These are phyloP conservation scores for Artemisia tridentata DNA, from an alignment of 129 eudicot species.

Conservation along the genomic window DNA sequence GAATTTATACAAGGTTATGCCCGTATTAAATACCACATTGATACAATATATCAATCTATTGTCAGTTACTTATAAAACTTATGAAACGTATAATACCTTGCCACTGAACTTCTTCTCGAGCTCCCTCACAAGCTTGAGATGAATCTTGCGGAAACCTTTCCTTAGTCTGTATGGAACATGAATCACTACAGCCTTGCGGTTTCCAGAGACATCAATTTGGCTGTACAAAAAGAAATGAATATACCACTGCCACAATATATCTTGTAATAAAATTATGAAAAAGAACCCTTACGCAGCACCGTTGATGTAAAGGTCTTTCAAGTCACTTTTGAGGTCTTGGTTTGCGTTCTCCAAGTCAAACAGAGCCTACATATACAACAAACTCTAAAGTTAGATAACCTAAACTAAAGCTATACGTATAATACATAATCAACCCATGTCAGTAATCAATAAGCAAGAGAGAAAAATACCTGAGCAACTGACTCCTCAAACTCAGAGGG, in stretches of 20 bases:
- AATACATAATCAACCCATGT: background rate
- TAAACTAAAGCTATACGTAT: background rate
- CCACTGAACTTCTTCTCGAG: constrained; percentile 97
- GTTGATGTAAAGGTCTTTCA: constrained; percentile 73
- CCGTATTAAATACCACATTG: too few species aligned
- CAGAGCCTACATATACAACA: constrained; percentile 40
- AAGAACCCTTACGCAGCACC: constrained; percentile 39
- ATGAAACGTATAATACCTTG: constrained; percentile 42
- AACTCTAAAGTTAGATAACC: background rate
- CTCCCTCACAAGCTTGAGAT: constrained; percentile 81
- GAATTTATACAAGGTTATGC: too few species aligned
- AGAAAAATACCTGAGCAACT: constrained; percentile 62
- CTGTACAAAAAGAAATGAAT: constrained; percentile 29
- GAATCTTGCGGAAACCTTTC: constrained; percentile 89
- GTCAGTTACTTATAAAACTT: too few species aligned
- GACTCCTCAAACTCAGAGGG: constrained; percentile 75
- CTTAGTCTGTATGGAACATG: constrained; percentile 84
- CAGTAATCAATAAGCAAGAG: background rate
- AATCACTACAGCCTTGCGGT: constrained; percentile 78
- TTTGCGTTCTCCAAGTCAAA: constrained; percentile 69
- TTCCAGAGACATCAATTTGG: constrained; percentile 74
- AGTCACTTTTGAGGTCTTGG: constrained; percentile 64
- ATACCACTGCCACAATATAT: constrained; percentile 5
- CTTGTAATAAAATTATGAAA: background rate
- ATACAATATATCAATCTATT: too few species aligned